Percentiles rank a stretch among this genome's conserved stretches.
These are phyloP conservation scores for Vaccinium vitisidaea DNA, from an alignment of 148 eudicot species.

Conservation along the genomic window DNA sequence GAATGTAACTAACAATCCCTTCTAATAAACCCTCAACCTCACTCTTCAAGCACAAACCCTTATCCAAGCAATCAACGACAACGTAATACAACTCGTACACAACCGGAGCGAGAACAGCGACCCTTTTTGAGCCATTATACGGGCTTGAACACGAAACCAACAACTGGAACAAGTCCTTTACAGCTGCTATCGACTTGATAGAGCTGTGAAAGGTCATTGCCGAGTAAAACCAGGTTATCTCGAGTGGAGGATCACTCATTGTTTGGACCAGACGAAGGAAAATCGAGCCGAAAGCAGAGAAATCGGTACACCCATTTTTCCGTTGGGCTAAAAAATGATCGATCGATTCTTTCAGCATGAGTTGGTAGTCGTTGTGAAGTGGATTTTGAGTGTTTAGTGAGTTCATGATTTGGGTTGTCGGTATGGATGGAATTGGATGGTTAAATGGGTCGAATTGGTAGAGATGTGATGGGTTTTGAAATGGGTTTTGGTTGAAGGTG, in stretches of 20 bases:
- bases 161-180: constrained; percentile 63
- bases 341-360: constrained; percentile 71
- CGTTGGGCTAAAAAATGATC: constrained; percentile 47
- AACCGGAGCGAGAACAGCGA: constrained; percentile 67
- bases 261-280: constrained; percentile 66
- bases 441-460: neutral
- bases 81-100: constrained; percentile 51
- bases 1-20: constrained; percentile 45
- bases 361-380: constrained; percentile 29
- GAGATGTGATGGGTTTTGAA: neutral
- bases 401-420: constrained; percentile 9
- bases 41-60: constrained; percentile 32
- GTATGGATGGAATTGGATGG: constrained; percentile 7
- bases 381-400: neutral
- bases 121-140: constrained; percentile 41
- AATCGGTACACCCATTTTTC: constrained; percentile 49
- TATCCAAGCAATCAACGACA: constrained; percentile 23
- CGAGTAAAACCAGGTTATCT: constrained; percentile 75
- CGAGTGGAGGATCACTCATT: constrained; percentile 74
- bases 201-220: constrained; percentile 62
- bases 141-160: constrained; percentile 54
- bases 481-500: neutral
- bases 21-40: constrained; percentile 60
- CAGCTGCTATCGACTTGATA: constrained; percentile 19
- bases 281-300: constrained; percentile 49